Conservation (phyloP, 257 asterid genomes). For the Scutellaria barbata region DNA sequence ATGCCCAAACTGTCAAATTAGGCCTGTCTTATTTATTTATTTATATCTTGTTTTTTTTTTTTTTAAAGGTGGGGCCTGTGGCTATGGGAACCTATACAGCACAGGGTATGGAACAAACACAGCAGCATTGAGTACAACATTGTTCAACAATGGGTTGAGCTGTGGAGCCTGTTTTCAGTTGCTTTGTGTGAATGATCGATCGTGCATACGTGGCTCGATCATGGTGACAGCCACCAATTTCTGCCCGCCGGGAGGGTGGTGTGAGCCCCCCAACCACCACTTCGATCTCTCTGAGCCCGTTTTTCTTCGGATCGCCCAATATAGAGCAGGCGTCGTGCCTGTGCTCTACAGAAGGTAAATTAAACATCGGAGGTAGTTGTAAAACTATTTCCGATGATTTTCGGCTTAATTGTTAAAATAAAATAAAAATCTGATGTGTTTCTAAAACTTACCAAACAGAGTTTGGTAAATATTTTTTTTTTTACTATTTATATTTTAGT, state of each 20-base stretch:
- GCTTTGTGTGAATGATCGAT: slow-evolving; percentile 65
- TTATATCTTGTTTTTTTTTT: neutral
- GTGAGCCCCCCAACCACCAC: slow-evolving; percentile 91
- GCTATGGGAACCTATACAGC: slow-evolving; percentile 89
- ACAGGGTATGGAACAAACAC: slow-evolving; percentile 82
- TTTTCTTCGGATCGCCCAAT: slow-evolving; percentile 74
- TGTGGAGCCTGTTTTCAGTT: slow-evolving; percentile 81
- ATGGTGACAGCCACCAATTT: slow-evolving; percentile 87
- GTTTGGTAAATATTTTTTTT: too few species aligned
- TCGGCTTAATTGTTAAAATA: too few species aligned
- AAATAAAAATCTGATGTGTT: too few species aligned
- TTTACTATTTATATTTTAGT: too few species aligned
- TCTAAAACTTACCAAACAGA: too few species aligned
- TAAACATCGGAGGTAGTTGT: too few species aligned
- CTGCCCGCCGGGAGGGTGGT: slow-evolving; percentile 98
- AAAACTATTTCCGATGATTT: too few species aligned
- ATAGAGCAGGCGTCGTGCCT: slow-evolving; percentile 85
- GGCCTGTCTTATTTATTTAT: neutral
- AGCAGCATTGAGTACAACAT: slow-evolving; percentile 84
- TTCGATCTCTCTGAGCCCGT: slow-evolving; percentile 85
- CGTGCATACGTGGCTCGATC: slow-evolving; percentile 69
- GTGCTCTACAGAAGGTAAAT: slow-evolving; percentile 72
- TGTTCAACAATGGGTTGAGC: slow-evolving; percentile 80
- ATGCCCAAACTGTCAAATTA: too few species aligned
- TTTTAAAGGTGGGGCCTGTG: slow-evolving; percentile 85